Evolutionary conservation across 164 flowering plant genomes (phyloP).

Genomic region (Vitis rupestris): DNA sequence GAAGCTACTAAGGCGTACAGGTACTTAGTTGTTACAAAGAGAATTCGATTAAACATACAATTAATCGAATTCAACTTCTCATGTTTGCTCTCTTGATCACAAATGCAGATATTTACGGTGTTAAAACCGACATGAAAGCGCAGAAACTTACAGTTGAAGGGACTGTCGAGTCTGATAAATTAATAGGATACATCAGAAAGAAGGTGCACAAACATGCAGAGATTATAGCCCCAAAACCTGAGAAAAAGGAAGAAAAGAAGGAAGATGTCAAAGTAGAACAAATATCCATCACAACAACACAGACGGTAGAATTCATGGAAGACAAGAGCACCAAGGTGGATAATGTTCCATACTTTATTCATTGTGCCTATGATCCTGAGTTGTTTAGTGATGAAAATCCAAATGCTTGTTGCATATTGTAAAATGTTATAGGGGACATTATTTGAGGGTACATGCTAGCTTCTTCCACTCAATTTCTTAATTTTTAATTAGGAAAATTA

Average conservation of each 20-base stretch:
- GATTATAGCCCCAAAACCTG: slow-evolving; percentile 33
- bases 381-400: slow-evolving; percentile 85
- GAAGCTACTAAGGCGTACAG: slow-evolving; percentile 53
- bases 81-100: background rate
- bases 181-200: slow-evolving; percentile 40
- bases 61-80: background rate
- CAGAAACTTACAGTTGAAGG: slow-evolving; percentile 62
- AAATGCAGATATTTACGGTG: slow-evolving; percentile 52
- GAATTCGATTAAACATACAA: too few relatives aligned
- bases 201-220: slow-evolving; percentile 64
- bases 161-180: slow-evolving; percentile 45
- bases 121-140: slow-evolving; percentile 55
- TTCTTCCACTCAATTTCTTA: too few relatives aligned
- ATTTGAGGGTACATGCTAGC: too few relatives aligned
- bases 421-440: background rate
- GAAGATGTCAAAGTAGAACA: slow-evolving; percentile 2
- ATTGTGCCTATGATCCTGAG: slow-evolving; percentile 73
- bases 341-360: slow-evolving; percentile 49
- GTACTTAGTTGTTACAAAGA: slow-evolving; percentile 23
- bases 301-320: slow-evolving; percentile 16
- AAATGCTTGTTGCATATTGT: slow-evolving; percentile 63
- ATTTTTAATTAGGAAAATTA: too few relatives aligned
- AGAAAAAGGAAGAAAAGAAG: slow-evolving; percentile 23
- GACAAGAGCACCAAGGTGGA: slow-evolving; percentile 30
- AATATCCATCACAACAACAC: too few relatives aligned